Evolutionary conservation across 1,139 yeast species (phyloP).

Genomic region (Suhomyces wounanorum): DNA sequence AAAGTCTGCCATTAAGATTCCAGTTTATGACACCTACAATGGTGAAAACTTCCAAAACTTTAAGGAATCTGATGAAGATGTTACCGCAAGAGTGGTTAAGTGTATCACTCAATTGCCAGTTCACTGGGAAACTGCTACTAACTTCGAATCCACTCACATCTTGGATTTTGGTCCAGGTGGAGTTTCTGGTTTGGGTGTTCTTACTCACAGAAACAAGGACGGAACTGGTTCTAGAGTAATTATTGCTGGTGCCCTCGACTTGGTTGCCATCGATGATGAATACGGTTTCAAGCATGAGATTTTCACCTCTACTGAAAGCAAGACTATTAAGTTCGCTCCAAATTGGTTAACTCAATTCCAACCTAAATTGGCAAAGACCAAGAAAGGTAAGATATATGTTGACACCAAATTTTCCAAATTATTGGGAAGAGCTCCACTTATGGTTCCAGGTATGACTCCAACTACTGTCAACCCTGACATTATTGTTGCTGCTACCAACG

Average conservation of each 20-base stretch:
- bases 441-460: constrained; percentile 99
- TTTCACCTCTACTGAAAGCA: constrained; percentile 62
- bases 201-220: constrained; percentile 96
- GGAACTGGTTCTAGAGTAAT: constrained; percentile 97
- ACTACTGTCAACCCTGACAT: constrained; percentile 93
- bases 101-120: constrained; percentile 90
- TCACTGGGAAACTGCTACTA: constrained; percentile 90
- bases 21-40: constrained; percentile 87
- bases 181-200: constrained; percentile 90
- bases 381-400: constrained; percentile 73
- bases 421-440: constrained; percentile 91
- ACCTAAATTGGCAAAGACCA: constrained; percentile 79
- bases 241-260: constrained; percentile 88
- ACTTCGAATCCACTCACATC: constrained; percentile 80
- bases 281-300: constrained; percentile 95
- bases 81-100: constrained; percentile 65
- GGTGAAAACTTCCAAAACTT: constrained; percentile 73
- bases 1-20: constrained; percentile 64
- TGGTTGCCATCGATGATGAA: constrained; percentile 63
- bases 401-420: constrained; percentile 93
- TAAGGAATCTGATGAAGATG: constrained; percentile 40
- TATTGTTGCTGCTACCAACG: constrained; percentile 88
- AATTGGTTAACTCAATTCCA: constrained; percentile 90
- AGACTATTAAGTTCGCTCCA: constrained; percentile 75
- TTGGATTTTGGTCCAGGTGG: constrained; percentile 99